Conservation (phyloP, 768 basidiomycete species). For the Calocera viscosa region DNA sequence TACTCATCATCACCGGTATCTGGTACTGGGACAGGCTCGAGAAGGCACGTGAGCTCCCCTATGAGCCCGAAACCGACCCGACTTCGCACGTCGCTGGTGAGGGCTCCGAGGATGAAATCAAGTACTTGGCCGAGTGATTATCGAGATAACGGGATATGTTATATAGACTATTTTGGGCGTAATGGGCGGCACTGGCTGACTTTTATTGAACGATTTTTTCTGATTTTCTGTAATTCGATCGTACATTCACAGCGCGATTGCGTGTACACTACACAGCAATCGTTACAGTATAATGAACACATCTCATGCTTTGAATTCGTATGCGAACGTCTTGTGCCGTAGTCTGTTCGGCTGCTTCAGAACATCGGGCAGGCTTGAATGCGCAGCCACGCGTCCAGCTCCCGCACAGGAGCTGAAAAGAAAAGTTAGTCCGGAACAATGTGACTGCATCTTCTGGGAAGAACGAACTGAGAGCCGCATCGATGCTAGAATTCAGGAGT, state of each 20-base stretch:
- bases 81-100: background rate
- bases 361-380: too few species aligned
- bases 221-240: background rate
- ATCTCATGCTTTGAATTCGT: too few species aligned
- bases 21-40: conserved; percentile 3
- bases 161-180: background rate
- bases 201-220: background rate
- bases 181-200: conserved; percentile 1
- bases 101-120: background rate
- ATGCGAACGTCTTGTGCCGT: too few species aligned
- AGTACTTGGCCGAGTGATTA: background rate
- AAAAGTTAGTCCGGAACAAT: too few species aligned
- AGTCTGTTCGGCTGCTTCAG: too few species aligned
- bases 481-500: too few species aligned
- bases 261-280: background rate
- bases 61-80: background rate
- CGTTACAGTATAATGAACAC: too few species aligned
- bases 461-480: too few species aligned
- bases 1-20: background rate
- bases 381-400: too few species aligned
- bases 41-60: background rate
- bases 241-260: background rate
- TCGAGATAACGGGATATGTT: background rate
- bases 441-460: too few species aligned
- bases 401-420: too few species aligned